Conservation (phyloP, 345 rosid species). For the Excoecaria cochinchinensis region DNA sequence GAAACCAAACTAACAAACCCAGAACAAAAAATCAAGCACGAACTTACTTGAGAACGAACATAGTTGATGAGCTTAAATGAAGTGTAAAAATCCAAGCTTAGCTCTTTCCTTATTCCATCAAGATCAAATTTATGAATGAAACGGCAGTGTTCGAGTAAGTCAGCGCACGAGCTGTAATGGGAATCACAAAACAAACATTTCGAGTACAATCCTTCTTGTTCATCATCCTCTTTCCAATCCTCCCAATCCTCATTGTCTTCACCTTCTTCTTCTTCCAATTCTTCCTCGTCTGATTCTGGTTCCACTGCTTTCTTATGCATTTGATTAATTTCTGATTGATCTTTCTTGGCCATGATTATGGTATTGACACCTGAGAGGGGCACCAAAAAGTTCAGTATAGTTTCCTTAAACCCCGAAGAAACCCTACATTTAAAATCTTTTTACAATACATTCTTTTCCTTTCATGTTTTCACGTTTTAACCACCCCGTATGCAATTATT, state of each 20-base stretch:
- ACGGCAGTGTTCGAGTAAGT: conserved; percentile 63
- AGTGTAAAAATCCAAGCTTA: conserved; percentile 68
- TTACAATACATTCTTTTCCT: too few relatives aligned
- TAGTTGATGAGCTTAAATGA: conserved; percentile 85
- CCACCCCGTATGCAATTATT: too few relatives aligned
- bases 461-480: too few relatives aligned
- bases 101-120: conserved; percentile 39
- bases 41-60: conserved; percentile 67
- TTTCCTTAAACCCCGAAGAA: neutral
- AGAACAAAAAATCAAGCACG: neutral
- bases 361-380: neutral
- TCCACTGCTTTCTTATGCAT: neutral
- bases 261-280: conserved; percentile 15
- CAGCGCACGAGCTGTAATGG: conserved; percentile 44
- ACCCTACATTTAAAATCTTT: neutral
- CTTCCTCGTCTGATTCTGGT: conserved; percentile 3
- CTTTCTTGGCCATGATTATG: conserved; percentile 8
- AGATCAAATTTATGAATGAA: conserved; percentile 60
- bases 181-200: conserved; percentile 73
- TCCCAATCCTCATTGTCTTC: conserved; percentile 51
- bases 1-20: neutral
- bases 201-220: conserved; percentile 35
- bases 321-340: neutral
- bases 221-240: conserved; percentile 57
- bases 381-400: neutral